phyloP scores from a whole-genome alignment of 441 rosid genomes.

The Manihot esculenta region DNA sequence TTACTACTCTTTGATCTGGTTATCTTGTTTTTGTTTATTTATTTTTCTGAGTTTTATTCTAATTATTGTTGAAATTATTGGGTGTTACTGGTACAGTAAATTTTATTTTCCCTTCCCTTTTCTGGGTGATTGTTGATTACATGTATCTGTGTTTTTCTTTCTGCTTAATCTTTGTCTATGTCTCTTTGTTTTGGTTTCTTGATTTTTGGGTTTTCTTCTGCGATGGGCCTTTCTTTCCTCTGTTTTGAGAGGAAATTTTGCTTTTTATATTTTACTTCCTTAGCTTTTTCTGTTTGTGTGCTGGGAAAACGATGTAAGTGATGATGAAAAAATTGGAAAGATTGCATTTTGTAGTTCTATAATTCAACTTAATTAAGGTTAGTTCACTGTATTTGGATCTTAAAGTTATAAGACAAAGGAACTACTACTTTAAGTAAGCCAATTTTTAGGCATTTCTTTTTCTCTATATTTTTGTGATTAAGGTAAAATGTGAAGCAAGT shows the following conservation, averaged over 20 bases:
- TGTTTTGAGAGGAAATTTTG: not conserved
- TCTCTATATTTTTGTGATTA: not conserved
- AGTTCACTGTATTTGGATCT: slow-evolving; percentile 1
- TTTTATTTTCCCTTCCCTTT: too few relatives aligned
- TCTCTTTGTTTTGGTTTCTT: not conserved
- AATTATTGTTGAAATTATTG: not conserved
- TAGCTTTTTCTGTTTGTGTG: slow-evolving; percentile 1
- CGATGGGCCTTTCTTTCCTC: not conserved
- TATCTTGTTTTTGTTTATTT: not conserved
- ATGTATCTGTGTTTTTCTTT: not conserved
- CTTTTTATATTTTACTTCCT: too few relatives aligned
- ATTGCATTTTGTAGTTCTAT: not conserved
- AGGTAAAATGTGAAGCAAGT: not conserved
- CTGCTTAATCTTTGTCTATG: not conserved
- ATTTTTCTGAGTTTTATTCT: not conserved
- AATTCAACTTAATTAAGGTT: not conserved
- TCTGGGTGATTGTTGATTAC: not conserved
- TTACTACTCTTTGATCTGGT: slow-evolving; percentile 17
- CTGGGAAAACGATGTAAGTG: slow-evolving; percentile 5
- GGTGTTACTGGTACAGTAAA: not conserved
- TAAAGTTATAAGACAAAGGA: not conserved
- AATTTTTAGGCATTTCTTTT: slow-evolving; percentile 1
- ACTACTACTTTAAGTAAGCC: not conserved
- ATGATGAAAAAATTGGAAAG: not conserved
- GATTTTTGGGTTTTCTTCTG: not conserved